Evolutionary conservation across 2,329 filamentous ascomycete genomes (phyloP).

Genomic region (Xenoacremonium recifei): DNA sequence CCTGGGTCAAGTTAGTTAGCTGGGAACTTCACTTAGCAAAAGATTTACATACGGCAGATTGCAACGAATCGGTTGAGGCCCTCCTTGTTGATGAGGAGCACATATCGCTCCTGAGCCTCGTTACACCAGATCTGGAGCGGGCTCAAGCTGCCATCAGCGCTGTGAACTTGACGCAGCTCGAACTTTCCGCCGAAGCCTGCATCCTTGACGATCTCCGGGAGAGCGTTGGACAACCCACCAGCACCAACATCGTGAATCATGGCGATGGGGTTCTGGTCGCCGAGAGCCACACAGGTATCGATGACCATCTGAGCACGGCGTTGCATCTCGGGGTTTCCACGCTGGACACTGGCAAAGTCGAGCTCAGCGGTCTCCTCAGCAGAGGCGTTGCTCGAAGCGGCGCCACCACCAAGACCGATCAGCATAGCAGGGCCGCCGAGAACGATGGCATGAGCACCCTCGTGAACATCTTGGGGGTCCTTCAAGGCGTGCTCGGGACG

Average conservation of each 20-base stretch:
- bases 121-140: constrained; percentile 98
- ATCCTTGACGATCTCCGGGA: constrained; percentile 89
- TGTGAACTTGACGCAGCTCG: constrained; percentile 92
- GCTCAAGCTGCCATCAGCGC: constrained; percentile 86
- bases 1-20: constrained; percentile 41
- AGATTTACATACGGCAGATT: constrained; percentile 52
- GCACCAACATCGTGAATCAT: constrained; percentile 98
- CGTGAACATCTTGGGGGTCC: constrained; percentile 71
- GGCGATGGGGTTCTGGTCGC: constrained; percentile 82
- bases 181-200: constrained; percentile 88
- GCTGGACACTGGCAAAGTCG: constrained; percentile 95
- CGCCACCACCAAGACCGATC: constrained; percentile 92
- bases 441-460: constrained; percentile 89
- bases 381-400: constrained; percentile 86
- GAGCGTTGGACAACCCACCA: constrained; percentile 71
- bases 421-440: constrained; percentile 96
- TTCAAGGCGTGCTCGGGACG: constrained; percentile 90
- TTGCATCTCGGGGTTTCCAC: constrained; percentile 96
- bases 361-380: constrained; percentile 87
- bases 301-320: constrained; percentile 97
- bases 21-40: constrained; percentile 13
- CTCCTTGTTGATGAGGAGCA: constrained; percentile 81
- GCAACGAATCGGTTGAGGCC: constrained; percentile 73
- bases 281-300: constrained; percentile 85
- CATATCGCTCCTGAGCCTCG: constrained; percentile 94